Conservation (phyloP, 2,329 filamentous ascomycete genomes). For the Hypoxylon rubiginosum region DNA sequence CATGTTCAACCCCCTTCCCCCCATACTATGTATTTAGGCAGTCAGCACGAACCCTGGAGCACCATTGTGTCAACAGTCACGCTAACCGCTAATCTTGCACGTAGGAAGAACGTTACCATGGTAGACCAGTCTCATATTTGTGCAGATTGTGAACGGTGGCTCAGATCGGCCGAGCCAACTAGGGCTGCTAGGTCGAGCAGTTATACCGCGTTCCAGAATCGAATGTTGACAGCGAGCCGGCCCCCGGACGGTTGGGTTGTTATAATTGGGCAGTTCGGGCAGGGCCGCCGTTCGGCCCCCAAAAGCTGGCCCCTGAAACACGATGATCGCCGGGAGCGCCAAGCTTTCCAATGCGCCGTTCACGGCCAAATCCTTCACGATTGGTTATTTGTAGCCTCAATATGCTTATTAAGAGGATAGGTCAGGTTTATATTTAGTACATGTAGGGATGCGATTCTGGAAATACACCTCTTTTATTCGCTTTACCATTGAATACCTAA, state of each 20-base stretch:
- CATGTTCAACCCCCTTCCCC: constrained; percentile 7
- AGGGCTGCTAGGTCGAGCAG: neutral
- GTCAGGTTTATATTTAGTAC: constrained; percentile 18
- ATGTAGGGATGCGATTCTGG: constrained; percentile 3
- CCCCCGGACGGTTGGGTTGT: neutral
- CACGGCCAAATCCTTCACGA: constrained; percentile 19
- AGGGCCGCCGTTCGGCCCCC: neutral
- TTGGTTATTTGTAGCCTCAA: constrained; percentile 13
- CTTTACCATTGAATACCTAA: constrained; percentile 4
- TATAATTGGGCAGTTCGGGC: neutral
- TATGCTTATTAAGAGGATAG: constrained; percentile 9
- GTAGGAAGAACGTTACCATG: constrained; percentile 5
- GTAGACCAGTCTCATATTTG: neutral
- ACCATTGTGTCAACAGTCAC: constrained; percentile 10
- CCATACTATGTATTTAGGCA: neutral
- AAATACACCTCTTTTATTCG: constrained; percentile 17
- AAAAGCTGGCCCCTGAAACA: constrained; percentile 8
- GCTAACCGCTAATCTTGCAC: constrained; percentile 1
- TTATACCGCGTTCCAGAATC: constrained; percentile 3
- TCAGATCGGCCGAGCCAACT: neutral
- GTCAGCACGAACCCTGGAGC: neutral
- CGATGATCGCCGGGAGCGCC: constrained; percentile 17
- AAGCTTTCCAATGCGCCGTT: constrained; percentile 11
- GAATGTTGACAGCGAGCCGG: neutral
- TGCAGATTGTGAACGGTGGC: neutral